Conservation (phyloP, 208 protist species). For the Acanthamoeba castellanii region DNA sequence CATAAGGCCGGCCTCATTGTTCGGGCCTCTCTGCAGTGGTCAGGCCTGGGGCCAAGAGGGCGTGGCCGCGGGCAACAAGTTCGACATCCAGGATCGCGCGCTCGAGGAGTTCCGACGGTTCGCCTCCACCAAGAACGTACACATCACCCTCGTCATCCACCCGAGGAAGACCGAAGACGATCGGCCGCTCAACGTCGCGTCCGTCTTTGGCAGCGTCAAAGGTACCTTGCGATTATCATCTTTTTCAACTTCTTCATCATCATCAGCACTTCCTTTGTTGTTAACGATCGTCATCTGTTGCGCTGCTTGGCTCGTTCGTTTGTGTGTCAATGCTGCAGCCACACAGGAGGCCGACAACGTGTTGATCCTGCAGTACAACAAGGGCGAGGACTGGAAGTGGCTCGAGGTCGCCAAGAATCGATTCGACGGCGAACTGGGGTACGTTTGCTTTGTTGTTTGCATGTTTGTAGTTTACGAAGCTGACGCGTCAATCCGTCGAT, state of each 20-base stretch:
- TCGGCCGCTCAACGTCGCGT: constrained; percentile 68
- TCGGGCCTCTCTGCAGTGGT: neutral
- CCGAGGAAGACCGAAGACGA: constrained; percentile 86
- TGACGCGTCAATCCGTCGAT: neutral
- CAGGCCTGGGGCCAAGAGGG: constrained; percentile 8
- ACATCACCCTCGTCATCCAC: constrained; percentile 90
- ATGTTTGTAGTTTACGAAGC: neutral
- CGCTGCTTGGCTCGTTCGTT: too few species aligned
- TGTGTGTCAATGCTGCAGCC: constrained; percentile 50
- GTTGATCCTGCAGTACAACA: constrained; percentile 86
- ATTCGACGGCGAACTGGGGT: constrained; percentile 85
- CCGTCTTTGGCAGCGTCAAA: constrained; percentile 90
- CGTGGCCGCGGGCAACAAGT: constrained; percentile 73
- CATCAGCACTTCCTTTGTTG: too few species aligned
- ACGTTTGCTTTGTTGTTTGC: neutral
- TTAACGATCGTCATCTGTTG: neutral
- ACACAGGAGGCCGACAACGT: constrained; percentile 90
- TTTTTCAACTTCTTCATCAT: too few species aligned
- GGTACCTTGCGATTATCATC: constrained; percentile 69
- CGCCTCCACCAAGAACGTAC: constrained; percentile 89
- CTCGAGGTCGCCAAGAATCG: constrained; percentile 88
- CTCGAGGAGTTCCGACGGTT: constrained; percentile 87
- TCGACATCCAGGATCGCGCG: constrained; percentile 86
- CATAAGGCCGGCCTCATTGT: neutral
- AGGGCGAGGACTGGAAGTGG: constrained; percentile 73